These are phyloP conservation scores for Fomitopsis pulvina DNA, from an alignment of 768 basidiomycete genomes.

Conservation along the genomic window DNA sequence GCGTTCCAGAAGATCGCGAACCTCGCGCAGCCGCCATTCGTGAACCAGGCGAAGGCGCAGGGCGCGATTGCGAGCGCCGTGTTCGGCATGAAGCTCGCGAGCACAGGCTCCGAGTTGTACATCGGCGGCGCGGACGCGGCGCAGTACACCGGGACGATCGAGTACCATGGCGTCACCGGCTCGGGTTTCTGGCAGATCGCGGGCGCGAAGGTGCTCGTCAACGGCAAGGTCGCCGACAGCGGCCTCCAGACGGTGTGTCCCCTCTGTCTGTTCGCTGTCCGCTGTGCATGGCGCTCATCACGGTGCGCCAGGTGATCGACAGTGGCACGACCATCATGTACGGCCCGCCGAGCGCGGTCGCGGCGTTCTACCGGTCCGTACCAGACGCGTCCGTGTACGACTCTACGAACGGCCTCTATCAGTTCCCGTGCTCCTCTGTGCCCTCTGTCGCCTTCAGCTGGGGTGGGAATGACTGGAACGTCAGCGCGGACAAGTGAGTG, in stretches of 20 bases:
- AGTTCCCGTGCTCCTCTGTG: conserved; percentile 6
- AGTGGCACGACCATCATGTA: conserved; percentile 24
- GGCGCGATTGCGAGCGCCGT: conserved; percentile 7
- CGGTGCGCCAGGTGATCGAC: conserved; percentile 19
- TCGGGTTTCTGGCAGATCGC: conserved; percentile 13
- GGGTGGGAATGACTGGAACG: conserved; percentile 9
- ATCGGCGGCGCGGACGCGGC: conserved; percentile 28
- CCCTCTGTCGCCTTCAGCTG: conserved; percentile 12
- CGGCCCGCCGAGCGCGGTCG: conserved; percentile 13
- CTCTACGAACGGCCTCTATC: conserved; percentile 14
- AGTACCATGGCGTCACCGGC: conserved; percentile 15
- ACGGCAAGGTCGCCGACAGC: conserved; percentile 5
- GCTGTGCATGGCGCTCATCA: neutral
- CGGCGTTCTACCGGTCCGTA: conserved; percentile 15
- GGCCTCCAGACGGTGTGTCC: conserved; percentile 4
- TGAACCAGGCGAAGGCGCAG: conserved; percentile 13
- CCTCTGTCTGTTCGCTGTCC: neutral
- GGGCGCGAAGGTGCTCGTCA: conserved; percentile 4
- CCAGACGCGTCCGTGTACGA: conserved; percentile 12
- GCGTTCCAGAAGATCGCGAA: conserved; percentile 15
- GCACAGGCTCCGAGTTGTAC: conserved; percentile 21
- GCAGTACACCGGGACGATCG: conserved; percentile 25
- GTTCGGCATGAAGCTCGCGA: conserved; percentile 21
- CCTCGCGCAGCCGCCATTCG: conserved; percentile 13
- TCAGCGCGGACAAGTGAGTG: conserved; percentile 7